Evolutionary conservation across 176 grass and related monocot species (phyloP).

Genomic region (Alopecurus myosuroides): DNA sequence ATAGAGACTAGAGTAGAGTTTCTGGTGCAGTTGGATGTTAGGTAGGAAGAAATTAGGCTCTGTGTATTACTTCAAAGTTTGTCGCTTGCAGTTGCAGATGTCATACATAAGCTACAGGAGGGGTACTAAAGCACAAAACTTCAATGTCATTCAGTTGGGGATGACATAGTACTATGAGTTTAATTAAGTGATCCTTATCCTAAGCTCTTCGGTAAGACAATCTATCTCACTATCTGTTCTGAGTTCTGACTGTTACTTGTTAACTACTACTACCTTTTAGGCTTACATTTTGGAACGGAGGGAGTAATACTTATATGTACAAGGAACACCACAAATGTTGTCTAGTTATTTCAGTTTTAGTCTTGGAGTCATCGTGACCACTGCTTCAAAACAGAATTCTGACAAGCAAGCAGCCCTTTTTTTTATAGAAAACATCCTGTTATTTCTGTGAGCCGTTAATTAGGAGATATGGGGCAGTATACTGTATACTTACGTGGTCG

Average conservation of each 20-base stretch:
- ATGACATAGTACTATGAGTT: constrained; percentile 20
- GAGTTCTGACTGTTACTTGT: not conserved
- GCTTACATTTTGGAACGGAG: no score
- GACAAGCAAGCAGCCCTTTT: no score
- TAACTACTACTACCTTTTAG: no score
- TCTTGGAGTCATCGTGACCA: not conserved
- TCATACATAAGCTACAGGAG: not conserved
- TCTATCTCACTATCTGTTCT: not conserved
- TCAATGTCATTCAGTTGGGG: not conserved
- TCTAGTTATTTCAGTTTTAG: not conserved
- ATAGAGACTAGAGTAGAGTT: not conserved
- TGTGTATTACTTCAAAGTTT: not conserved
- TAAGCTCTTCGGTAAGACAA: not conserved
- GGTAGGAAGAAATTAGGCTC: not conserved
- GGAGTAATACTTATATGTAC: not conserved
- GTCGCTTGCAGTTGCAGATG: not conserved
- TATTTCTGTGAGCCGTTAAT: not conserved
- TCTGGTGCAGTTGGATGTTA: not conserved
- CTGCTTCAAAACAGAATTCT: not conserved
- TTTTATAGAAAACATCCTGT: no score
- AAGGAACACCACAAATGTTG: not conserved
- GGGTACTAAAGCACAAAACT: not conserved
- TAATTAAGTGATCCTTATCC: constrained; percentile 34
- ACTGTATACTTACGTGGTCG: constrained; percentile 55
- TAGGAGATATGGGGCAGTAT: not conserved